Percentiles rank a stretch among this genome's conserved stretches.
These are phyloP conservation scores for Neurospora terricola DNA, from an alignment of 495 filamentous ascomycete species.

Conservation along the genomic window DNA sequence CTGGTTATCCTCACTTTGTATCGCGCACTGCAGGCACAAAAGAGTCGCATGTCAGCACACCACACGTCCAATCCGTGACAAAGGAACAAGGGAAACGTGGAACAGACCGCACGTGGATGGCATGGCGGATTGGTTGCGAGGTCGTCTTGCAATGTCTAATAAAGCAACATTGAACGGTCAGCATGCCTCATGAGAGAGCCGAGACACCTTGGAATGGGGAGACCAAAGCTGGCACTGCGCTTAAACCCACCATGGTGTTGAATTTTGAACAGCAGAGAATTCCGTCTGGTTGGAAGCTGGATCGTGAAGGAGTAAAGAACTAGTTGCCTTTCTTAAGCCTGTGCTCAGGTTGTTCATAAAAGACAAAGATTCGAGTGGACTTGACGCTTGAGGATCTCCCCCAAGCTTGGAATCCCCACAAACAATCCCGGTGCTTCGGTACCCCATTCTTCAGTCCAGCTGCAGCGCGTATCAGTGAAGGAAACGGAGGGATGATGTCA, in stretches of 20 bases:
- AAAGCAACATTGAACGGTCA: not conserved
- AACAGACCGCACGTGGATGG: conserved; percentile 75
- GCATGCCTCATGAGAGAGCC: not conserved
- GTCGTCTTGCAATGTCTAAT: conserved; percentile 50
- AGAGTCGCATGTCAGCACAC: conserved; percentile 3
- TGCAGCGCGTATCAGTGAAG: not conserved
- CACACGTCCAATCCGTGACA: not conserved
- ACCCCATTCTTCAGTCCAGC: not conserved
- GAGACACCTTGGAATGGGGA: not conserved
- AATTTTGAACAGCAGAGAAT: not conserved
- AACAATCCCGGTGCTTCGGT: not conserved
- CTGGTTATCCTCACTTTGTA: conserved; percentile 53
- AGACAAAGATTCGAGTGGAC: not conserved
- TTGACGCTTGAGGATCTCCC: not conserved
- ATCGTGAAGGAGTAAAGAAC: not conserved
- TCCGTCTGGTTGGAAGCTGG: not conserved
- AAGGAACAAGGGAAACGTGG: not conserved
- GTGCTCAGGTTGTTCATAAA: not conserved
- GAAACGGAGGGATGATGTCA: not conserved
- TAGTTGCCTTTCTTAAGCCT: not conserved
- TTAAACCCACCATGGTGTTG: conserved; percentile 3
- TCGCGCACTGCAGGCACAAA: conserved; percentile 55
- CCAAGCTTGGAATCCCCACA: not conserved
- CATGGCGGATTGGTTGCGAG: conserved; percentile 70
- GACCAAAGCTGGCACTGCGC: not conserved